Evolutionary conservation across 2,329 filamentous ascomycete genomes (phyloP).

Genomic region (Trichoderma asperellum): DNA sequence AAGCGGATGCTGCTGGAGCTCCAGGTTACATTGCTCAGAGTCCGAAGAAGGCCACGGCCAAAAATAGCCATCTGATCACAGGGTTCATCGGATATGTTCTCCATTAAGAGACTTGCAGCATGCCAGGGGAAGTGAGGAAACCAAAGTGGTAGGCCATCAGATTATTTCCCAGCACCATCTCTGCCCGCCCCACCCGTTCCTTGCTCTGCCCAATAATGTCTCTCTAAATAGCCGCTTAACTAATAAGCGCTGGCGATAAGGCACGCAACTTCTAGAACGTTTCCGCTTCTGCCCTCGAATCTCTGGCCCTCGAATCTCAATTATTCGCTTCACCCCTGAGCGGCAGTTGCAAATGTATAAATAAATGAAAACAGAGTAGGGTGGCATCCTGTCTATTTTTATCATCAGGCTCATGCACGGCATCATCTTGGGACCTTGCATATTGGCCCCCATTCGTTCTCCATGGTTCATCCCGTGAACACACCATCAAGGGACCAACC

Average conservation of each 20-base stretch:
- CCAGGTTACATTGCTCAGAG: neutral
- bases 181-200: constrained; percentile 10
- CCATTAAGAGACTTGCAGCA: neutral
- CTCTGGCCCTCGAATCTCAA: neutral
- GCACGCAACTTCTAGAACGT: constrained; percentile 25
- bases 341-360: neutral
- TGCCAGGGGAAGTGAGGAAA: neutral
- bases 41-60: neutral
- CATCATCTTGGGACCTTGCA: constrained; percentile 13
- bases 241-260: constrained; percentile 26
- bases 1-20: neutral
- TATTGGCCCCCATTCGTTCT: constrained; percentile 1
- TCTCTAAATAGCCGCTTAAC: constrained; percentile 26
- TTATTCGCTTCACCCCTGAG: neutral
- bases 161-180: neutral
- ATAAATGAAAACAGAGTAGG: neutral
- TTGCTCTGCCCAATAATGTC: constrained; percentile 10
- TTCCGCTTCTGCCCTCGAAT: constrained; percentile 3
- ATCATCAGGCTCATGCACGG: constrained; percentile 10
- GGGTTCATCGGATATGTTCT: neutral
- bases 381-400: constrained; percentile 12
- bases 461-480: neutral
- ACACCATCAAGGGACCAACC: neutral
- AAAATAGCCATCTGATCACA: constrained; percentile 13
- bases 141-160: neutral